phyloP scores from a whole-genome alignment of 768 basidiomycete species.

The Pisolithus microcarpus region DNA sequence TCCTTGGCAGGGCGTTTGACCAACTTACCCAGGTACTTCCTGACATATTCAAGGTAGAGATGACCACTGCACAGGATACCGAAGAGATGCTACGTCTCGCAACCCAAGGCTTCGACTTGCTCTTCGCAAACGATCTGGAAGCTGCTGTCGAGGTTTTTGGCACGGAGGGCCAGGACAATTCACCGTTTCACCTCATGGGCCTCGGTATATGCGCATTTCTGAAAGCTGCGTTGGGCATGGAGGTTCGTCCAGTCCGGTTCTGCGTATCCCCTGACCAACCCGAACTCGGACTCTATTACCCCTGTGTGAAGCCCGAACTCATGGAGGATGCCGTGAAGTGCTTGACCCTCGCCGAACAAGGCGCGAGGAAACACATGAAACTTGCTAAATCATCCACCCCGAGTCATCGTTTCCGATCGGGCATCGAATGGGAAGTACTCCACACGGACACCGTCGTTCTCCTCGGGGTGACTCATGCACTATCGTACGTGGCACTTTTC shows the following conservation, averaged over 20 bases:
- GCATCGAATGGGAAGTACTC: conserved; percentile 71
- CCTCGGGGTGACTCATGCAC: conserved; percentile 61
- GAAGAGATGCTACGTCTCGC: conserved; percentile 29
- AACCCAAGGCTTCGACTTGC: conserved; percentile 52
- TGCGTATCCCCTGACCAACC: not conserved
- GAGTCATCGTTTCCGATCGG: conserved; percentile 45
- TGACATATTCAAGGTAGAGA: not conserved
- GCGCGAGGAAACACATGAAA: conserved; percentile 36
- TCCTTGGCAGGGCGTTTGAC: too few relatives aligned
- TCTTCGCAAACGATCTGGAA: conserved; percentile 62
- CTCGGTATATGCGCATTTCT: conserved; percentile 66
- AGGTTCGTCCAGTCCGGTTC: conserved; percentile 34
- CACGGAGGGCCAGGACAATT: conserved; percentile 27
- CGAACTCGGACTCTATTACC: not conserved
- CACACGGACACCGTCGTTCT: conserved; percentile 68
- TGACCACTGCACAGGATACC: conserved; percentile 16
- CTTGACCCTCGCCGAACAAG: conserved; percentile 46
- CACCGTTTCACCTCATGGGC: conserved; percentile 69
- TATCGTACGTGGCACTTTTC: conserved; percentile 40
- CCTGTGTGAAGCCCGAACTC: conserved; percentile 16
- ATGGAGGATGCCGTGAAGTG: conserved; percentile 57
- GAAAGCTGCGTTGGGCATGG: conserved; percentile 77
- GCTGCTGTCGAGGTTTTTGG: conserved; percentile 46
- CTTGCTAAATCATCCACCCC: conserved; percentile 27
- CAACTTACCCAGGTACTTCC: too few relatives aligned